These are phyloP conservation scores for Zychaea mexicana DNA, from an alignment of 371 early-diverging fungal species.

Conservation along the genomic window DNA sequence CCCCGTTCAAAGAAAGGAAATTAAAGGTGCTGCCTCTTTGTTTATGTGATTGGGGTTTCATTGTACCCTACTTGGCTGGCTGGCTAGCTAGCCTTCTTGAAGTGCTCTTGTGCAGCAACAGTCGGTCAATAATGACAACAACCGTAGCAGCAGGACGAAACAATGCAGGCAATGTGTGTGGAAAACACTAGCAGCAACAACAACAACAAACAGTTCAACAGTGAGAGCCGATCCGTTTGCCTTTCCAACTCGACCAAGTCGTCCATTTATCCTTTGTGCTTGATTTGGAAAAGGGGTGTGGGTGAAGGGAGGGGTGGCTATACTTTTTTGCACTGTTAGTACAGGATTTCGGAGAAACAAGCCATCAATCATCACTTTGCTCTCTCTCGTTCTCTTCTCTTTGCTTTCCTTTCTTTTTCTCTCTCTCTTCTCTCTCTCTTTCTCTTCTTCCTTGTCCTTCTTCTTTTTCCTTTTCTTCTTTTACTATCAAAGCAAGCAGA, in stretches of 20 bases:
- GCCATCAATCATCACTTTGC: background rate
- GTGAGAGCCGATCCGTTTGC: too few relatives aligned
- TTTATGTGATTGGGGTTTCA: slow-evolving; percentile 67
- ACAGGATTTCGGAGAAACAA: slow-evolving; percentile 6
- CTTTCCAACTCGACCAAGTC: background rate
- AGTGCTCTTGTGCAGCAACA: slow-evolving; percentile 69
- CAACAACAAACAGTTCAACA: background rate
- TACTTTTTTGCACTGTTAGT: too few relatives aligned
- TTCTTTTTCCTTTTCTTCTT: background rate
- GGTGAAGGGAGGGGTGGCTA: background rate
- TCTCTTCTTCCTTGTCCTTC: background rate
- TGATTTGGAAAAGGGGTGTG: background rate
- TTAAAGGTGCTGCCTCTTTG: too few relatives aligned
- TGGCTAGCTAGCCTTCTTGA: too few relatives aligned
- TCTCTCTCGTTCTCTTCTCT: background rate
- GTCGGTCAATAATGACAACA: slow-evolving; percentile 1
- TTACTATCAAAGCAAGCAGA: background rate
- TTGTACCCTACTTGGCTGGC: too few relatives aligned
- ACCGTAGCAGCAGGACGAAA: background rate
- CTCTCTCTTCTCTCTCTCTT: slow-evolving; percentile 1
- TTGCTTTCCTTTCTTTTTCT: background rate
- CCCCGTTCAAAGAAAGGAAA: too few relatives aligned
- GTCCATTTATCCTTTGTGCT: too few relatives aligned
- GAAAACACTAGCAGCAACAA: background rate
- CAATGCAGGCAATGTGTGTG: background rate